Percentiles rank a stretch among this genome's conserved stretches.
Evolutionary conservation across 305 asterid genomes (phyloP).

Genomic region (Rubia balearica): DNA sequence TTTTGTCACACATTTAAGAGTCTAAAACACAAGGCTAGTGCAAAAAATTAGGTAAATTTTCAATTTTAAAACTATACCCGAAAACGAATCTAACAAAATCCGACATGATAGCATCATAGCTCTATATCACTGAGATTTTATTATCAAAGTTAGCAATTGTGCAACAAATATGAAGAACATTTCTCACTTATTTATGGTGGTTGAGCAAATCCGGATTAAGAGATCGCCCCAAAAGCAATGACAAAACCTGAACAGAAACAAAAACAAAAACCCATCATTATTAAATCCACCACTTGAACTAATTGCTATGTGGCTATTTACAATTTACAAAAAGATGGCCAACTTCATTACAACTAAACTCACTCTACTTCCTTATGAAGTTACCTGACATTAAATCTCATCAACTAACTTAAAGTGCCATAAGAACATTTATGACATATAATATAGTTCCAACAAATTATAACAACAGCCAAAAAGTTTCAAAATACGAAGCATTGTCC

Average conservation of each 20-base stretch:
- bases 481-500: no score
- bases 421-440: no score
- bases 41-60: neutral
- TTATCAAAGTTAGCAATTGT: neutral
- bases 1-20: neutral
- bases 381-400: no score
- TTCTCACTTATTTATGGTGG: constrained; percentile 70
- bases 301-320: no score
- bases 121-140: neutral
- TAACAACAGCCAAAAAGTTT: no score
- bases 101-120: neutral
- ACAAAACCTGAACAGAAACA: constrained; percentile 48
- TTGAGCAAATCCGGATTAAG: constrained; percentile 71
- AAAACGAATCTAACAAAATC: neutral
- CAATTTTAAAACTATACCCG: neutral
- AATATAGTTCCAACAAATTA: no score
- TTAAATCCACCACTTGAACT: no score
- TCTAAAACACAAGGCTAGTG: neutral
- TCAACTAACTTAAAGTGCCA: no score
- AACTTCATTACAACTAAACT: no score
- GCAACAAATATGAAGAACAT: constrained; percentile 7
- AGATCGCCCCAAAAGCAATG: constrained; percentile 66
- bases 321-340: no score
- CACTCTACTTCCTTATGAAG: no score
- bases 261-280: no score